Evolutionary conservation across 1,139 yeast species (phyloP).

Genomic region (Taiozyma sp.): DNA sequence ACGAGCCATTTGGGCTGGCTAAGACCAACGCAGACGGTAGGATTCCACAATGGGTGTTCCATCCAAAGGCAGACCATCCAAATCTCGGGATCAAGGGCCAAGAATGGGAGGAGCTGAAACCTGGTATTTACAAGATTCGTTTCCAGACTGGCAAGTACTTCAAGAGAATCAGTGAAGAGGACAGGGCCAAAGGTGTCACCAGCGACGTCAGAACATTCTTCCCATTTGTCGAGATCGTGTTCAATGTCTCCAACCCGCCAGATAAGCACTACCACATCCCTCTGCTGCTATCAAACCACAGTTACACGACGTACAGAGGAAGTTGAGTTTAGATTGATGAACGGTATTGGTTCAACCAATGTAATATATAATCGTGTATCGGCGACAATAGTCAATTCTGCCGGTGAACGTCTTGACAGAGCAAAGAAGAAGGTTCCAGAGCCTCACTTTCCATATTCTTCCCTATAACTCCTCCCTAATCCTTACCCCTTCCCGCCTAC

Average conservation of each 20-base stretch:
- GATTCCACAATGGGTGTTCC: slow-evolving; percentile 58
- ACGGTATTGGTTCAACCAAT: neutral
- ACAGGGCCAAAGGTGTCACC: slow-evolving; percentile 20
- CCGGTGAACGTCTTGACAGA: too few species aligned
- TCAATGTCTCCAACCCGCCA: slow-evolving; percentile 60
- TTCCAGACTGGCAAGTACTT: slow-evolving; percentile 74
- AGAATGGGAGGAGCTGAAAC: slow-evolving; percentile 40
- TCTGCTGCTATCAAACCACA: slow-evolving; percentile 70
- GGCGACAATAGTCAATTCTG: neutral
- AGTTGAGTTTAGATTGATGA: slow-evolving; percentile 7
- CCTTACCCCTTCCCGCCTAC: too few species aligned
- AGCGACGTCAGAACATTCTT: slow-evolving; percentile 52
- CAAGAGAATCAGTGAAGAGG: slow-evolving; percentile 25
- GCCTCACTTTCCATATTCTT: too few species aligned
- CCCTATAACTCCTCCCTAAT: too few species aligned
- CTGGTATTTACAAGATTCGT: slow-evolving; percentile 70
- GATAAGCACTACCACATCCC: slow-evolving; percentile 88
- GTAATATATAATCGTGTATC: neutral
- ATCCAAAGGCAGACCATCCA: slow-evolving; percentile 31
- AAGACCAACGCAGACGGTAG: slow-evolving; percentile 79
- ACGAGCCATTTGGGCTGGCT: slow-evolving; percentile 53
- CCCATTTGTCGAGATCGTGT: slow-evolving; percentile 78
- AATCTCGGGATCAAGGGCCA: slow-evolving; percentile 34
- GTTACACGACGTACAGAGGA: slow-evolving; percentile 89
- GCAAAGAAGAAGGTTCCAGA: too few species aligned